Percentiles rank a stretch among this genome's conserved stretches.
Conservation (phyloP, 2,329 filamentous ascomycete genomes). For the Nannizziopsis arthrosporioides region DNA sequence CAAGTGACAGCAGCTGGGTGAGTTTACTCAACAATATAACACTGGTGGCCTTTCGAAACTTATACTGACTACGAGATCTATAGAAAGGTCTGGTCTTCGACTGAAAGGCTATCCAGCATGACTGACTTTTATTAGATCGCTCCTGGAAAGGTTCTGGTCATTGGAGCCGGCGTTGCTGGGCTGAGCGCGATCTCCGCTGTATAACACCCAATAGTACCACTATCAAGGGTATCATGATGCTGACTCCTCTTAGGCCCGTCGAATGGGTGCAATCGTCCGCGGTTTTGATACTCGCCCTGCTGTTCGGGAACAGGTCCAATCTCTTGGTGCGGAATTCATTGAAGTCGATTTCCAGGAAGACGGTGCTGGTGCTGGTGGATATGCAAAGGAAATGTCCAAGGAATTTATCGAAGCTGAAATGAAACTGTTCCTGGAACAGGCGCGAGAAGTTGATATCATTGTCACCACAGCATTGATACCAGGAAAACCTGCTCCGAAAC, state of each 20-base stretch:
- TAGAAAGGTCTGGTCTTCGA: slow-evolving; percentile 14
- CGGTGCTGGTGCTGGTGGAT: slow-evolving; percentile 71
- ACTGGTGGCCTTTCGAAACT: not conserved
- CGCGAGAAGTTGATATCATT: slow-evolving; percentile 78
- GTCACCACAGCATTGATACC: slow-evolving; percentile 89
- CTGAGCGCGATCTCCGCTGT: slow-evolving; percentile 74
- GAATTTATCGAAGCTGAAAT: slow-evolving; percentile 88
- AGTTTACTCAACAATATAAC: slow-evolving; percentile 15
- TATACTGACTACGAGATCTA: slow-evolving; percentile 19
- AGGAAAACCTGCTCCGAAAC: slow-evolving; percentile 66
- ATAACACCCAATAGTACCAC: slow-evolving; percentile 18
- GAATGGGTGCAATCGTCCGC: slow-evolving; percentile 78
- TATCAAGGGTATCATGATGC: not conserved
- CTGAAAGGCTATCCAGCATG: not conserved
- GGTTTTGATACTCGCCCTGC: slow-evolving; percentile 87
- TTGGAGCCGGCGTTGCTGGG: slow-evolving; percentile 80
- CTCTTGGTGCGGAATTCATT: slow-evolving; percentile 77
- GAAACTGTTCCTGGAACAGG: slow-evolving; percentile 82
- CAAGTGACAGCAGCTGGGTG: slow-evolving; percentile 78
- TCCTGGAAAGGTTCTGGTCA: slow-evolving; percentile 79
- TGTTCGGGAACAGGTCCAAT: slow-evolving; percentile 79
- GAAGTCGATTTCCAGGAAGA: slow-evolving; percentile 79
- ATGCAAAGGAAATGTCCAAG: slow-evolving; percentile 88
- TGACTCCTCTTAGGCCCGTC: slow-evolving; percentile 45
- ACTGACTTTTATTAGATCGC: slow-evolving; percentile 46